Conservation (phyloP, 768 basidiomycete genomes). For the Rhodotorula toruloides region DNA sequence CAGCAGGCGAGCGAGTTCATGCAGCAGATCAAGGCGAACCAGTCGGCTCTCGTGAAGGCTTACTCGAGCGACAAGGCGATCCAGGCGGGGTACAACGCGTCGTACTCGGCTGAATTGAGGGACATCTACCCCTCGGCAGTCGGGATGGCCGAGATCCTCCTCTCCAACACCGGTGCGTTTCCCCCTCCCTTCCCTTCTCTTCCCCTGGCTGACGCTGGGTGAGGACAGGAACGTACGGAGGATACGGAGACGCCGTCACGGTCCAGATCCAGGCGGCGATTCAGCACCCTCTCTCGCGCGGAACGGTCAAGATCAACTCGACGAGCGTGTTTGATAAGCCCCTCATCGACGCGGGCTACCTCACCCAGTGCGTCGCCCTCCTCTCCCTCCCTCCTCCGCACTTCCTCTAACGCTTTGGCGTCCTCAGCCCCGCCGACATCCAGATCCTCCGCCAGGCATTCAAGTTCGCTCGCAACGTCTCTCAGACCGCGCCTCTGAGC, state of each 20-base stretch:
- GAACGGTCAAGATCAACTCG: constrained; percentile 60
- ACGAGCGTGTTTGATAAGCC: constrained; percentile 59
- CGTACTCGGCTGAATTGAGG: constrained; percentile 39
- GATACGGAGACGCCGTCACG: constrained; percentile 44
- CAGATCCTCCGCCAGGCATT: constrained; percentile 43
- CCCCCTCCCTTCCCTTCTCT: no score
- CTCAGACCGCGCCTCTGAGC: constrained; percentile 46
- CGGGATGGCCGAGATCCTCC: constrained; percentile 59
- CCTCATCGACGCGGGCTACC: constrained; percentile 54
- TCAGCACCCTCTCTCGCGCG: constrained; percentile 63
- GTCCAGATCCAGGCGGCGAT: constrained; percentile 62
- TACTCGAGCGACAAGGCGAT: constrained; percentile 21
- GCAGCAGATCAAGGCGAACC: constrained; percentile 57
- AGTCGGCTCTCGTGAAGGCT: constrained; percentile 45
- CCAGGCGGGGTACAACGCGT: constrained; percentile 41
- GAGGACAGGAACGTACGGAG: constrained; percentile 50
- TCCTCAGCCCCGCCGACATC: constrained; percentile 43
- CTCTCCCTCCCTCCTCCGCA: constrained; percentile 22
- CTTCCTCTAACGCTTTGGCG: not conserved
- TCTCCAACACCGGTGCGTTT: constrained; percentile 51
- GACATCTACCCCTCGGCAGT: constrained; percentile 42
- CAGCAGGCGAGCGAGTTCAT: constrained; percentile 51
- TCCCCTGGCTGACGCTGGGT: no score
- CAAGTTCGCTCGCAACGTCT: constrained; percentile 47
- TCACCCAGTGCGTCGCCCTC: constrained; percentile 38